Percentiles rank a stretch among this genome's conserved stretches.
Conservation (phyloP, 2,329 filamentous ascomycete genomes). For the Calycina herbarum region DNA sequence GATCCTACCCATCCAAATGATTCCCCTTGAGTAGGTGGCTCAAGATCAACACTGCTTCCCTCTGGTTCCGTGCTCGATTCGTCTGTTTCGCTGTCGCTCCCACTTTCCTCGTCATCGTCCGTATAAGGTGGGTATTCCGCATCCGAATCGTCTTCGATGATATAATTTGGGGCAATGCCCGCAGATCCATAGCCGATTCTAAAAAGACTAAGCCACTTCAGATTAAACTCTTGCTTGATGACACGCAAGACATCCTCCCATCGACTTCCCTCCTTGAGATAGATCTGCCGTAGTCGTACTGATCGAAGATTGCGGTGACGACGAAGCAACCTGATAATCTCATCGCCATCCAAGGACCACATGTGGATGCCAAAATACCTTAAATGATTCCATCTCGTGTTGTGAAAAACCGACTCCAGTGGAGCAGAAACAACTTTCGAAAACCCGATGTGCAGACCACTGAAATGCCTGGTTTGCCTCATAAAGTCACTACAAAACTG, state of each 20-base stretch:
- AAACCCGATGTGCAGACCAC: slow-evolving; percentile 65
- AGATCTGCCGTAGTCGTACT: slow-evolving; percentile 59
- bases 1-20: background rate
- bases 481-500: slow-evolving; percentile 59
- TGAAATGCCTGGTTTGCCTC: slow-evolving; percentile 57
- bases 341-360: slow-evolving; percentile 60
- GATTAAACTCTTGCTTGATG: slow-evolving; percentile 55
- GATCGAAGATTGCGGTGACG: slow-evolving; percentile 59
- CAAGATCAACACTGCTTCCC: slow-evolving; percentile 9
- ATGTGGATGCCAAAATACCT: slow-evolving; percentile 64
- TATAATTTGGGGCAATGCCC: slow-evolving; percentile 43
- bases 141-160: slow-evolving; percentile 42
- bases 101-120: slow-evolving; percentile 29
- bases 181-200: slow-evolving; percentile 55
- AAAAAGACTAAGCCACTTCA: slow-evolving; percentile 64
- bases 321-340: slow-evolving; percentile 57
- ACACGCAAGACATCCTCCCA: slow-evolving; percentile 62
- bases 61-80: slow-evolving; percentile 8
- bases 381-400: slow-evolving; percentile 59
- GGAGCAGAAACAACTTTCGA: slow-evolving; percentile 56
- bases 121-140: slow-evolving; percentile 45
- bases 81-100: slow-evolving; percentile 24
- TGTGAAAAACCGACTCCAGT: slow-evolving; percentile 62
- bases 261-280: slow-evolving; percentile 56
- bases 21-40: background rate